Evolutionary conservation across 441 rosid species (phyloP), one percentile per base, ranked within the genome.

Genomic region (Euphorbia celastroides): DNA sequence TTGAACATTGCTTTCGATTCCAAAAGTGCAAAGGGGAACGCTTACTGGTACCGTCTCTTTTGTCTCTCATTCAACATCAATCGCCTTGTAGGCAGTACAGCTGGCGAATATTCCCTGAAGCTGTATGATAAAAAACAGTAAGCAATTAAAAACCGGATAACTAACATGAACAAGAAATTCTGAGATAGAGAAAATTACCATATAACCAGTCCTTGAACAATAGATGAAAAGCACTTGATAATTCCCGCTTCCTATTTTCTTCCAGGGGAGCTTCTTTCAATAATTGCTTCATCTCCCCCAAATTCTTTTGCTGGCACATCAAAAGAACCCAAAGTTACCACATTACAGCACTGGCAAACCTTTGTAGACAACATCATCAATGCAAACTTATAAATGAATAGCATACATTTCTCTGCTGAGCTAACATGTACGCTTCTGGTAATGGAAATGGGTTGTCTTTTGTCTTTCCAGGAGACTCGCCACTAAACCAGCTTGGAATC

Each of bases 121-220:
- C 97, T 93, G 96, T 62, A 70, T 63, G 9, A 34, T 27, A 60
- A 41, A 51, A 64, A 25, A 6, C 38, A 54, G 30, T 5, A n/a
- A 52, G 14, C 64, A 36, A 58, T 22, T 14, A n/a, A 56, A 22
- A 7, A 25, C 25, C 16, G 34, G 14, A 8, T 52, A 23, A 36
- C 42, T 25, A 30, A 23, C 22, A 34, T 34, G 4, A 34, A 34
- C 38, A 34, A 34, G 38, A 9, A 34, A 34, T 9, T 34, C 9
- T 34, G 6, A 38, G 28, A 42, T 63, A 17, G 25, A 31, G 42
- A 30, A 54, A 17, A 38, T 65, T 92, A 95, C 99, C 97, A 51
- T 95, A 92, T 52, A 95, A 82, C 99, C 99, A 95, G 76, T 95
- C 99, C 72, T 88, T 95, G 84, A 95, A 95, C 82, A 85, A 83